phyloP scores from a whole-genome alignment of 208 protist species.

The Trypanosoma rangeli region DNA sequence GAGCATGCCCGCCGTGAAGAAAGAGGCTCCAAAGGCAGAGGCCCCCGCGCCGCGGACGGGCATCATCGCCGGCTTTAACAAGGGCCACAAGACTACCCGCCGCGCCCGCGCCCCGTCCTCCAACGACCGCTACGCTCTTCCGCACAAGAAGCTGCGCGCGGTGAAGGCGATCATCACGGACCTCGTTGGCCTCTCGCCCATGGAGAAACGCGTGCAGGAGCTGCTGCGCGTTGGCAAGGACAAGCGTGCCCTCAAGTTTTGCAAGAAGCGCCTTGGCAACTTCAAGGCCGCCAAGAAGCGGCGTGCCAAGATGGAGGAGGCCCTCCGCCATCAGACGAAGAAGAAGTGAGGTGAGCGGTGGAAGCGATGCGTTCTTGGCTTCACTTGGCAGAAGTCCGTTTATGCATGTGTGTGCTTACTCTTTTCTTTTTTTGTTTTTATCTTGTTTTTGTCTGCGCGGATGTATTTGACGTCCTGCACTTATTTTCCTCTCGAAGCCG shows the following conservation, averaged over 20 bases:
- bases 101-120: slow-evolving; percentile 70
- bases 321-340: slow-evolving; percentile 85
- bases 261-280: slow-evolving; percentile 93
- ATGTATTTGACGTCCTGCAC: background rate
- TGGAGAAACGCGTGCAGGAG: slow-evolving; percentile 93
- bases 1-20: slow-evolving; percentile 48
- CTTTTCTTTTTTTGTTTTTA: slow-evolving; percentile 3
- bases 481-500: background rate
- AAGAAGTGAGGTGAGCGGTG: slow-evolving; percentile 52
- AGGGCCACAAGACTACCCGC: slow-evolving; percentile 90
- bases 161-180: slow-evolving; percentile 92
- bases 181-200: slow-evolving; percentile 89
- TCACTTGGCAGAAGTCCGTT: background rate
- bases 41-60: slow-evolving; percentile 75
- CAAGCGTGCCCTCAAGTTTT: slow-evolving; percentile 94
- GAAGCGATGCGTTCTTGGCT: background rate
- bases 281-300: slow-evolving; percentile 92
- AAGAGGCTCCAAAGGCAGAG: slow-evolving; percentile 21
- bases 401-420: slow-evolving; percentile 2
- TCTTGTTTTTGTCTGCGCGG: background rate
- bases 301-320: slow-evolving; percentile 90
- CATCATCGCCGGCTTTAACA: slow-evolving; percentile 93
- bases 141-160: slow-evolving; percentile 89
- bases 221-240: slow-evolving; percentile 94
- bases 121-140: slow-evolving; percentile 81